Percentiles rank a stretch among this genome's conserved stretches.
Evolutionary conservation across 371 early-diverging fungal species (phyloP).

Genomic region (Mucor sp.): DNA sequence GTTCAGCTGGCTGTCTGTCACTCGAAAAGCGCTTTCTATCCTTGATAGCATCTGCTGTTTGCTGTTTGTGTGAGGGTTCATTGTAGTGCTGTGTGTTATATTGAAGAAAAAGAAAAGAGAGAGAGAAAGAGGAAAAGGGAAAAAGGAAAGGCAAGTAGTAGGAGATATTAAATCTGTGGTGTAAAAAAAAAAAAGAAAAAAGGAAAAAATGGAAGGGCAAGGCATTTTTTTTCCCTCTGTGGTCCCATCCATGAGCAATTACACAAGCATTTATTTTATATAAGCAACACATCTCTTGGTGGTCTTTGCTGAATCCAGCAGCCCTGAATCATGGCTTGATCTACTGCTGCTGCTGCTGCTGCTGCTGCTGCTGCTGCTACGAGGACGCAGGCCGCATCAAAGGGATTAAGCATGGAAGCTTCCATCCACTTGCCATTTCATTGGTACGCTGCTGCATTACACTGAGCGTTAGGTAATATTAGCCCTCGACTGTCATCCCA

Average conservation of each 20-base stretch:
- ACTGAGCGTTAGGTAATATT: background rate
- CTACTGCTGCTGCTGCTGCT: background rate
- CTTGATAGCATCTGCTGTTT: slow-evolving; percentile 32
- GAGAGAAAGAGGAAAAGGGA: background rate
- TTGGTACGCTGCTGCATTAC: background rate
- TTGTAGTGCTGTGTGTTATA: background rate
- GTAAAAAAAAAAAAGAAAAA: slow-evolving; percentile 1
- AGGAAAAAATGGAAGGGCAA: background rate
- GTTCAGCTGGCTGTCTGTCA: slow-evolving; percentile 26
- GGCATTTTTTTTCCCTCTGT: background rate
- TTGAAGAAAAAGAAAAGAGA: background rate
- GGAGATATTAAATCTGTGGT: background rate
- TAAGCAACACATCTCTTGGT: background rate
- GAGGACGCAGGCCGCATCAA: no score
- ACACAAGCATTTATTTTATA: background rate
- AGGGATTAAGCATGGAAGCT: background rate
- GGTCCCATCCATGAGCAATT: background rate
- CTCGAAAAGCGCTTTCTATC: slow-evolving; percentile 34
- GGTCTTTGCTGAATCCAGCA: no score
- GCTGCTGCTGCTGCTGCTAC: no score
- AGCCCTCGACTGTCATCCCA: background rate
- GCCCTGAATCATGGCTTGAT: background rate
- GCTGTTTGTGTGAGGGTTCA: background rate
- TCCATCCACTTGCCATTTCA: background rate
- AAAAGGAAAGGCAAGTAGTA: background rate